A percentile compares a stretch with the other conserved stretches of the same genome.
phyloP scores from a whole-genome alignment of 2,329 filamentous ascomycete genomes.

The Aspergillus sp. region DNA sequence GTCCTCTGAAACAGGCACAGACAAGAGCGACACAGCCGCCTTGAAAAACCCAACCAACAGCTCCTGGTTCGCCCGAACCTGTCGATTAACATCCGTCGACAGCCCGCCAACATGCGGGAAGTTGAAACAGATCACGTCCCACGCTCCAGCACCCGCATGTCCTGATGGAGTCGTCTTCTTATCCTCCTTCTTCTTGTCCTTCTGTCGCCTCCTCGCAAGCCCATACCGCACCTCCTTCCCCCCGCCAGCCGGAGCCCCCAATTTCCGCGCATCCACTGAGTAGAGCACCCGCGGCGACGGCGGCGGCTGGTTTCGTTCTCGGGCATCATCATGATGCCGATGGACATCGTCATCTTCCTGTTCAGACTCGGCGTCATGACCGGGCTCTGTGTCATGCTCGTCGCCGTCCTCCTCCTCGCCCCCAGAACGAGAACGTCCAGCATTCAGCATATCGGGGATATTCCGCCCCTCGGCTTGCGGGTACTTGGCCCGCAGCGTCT shows the following conservation, averaged over 20 bases:
- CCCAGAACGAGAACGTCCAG: too few relatives aligned
- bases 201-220: conserved; percentile 20
- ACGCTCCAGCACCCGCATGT: conserved; percentile 33
- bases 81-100: conserved; percentile 84
- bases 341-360: background rate
- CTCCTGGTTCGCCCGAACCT: conserved; percentile 81
- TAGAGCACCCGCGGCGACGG: conserved; percentile 26
- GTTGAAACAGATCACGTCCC: conserved; percentile 83
- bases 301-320: conserved; percentile 4
- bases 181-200: conserved; percentile 19
- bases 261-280: conserved; percentile 36
- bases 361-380: too few relatives aligned
- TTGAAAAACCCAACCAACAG: conserved; percentile 42
- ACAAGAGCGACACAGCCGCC: conserved; percentile 33
- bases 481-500: conserved; percentile 58
- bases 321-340: conserved; percentile 5
- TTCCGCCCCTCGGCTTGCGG: conserved; percentile 58
- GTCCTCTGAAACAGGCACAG: conserved; percentile 15
- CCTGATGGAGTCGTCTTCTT: conserved; percentile 5
- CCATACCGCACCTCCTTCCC: conserved; percentile 38
- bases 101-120: conserved; percentile 94
- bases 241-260: conserved; percentile 25
- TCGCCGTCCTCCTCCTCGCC: conserved; percentile 5
- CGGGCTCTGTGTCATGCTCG: conserved; percentile 4
- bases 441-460: conserved; percentile 37